Base-by-base conservation (phyloP, 805 yeast species). In the Peterozyma xylosa region DNA sequence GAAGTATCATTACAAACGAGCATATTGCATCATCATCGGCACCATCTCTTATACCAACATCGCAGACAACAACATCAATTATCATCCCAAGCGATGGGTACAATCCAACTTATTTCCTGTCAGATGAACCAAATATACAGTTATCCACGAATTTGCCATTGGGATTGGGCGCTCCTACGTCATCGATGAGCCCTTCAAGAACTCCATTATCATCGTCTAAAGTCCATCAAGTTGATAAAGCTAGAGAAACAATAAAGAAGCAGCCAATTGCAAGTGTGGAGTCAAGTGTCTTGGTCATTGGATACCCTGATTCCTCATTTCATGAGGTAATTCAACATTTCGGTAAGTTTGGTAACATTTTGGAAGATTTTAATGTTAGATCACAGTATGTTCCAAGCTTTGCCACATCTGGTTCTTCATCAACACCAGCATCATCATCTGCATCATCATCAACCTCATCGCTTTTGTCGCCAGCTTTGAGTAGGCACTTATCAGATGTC, bases 291-390 rank as follows among this genome's bases (percentile, higher is more conserved):
- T 64, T 90, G 29, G 87, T 91, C 2, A 88, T 85, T 63, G 98
- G 98, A 1, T 91, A 87, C 59, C 88, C 95, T 1, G 95, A 89
- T 54, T 70, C 78, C 2, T 71, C 81, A 50, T 78, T 95, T 9
- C 73, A 72, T 30, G 71, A 72, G 33, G 76, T 91, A 2, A 71
- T 91, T 34, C 75, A 76, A 42, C 86, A 80, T 59, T 91, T 89
- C 55, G 70, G 80, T 18, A 83, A 82, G 53, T 87, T 82, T 60
- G 98, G 98, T 16, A 71, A 70, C 27, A 79, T 91, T 35, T 59
- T 87, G 45, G 96, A 89, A 51, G 82, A 85, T 54, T 81, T 85
- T 53, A 80, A 80, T 34, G 50, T 37, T 21, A 21, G 34, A 10
- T 13, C 14, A 32, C 34, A 32, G 13, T n/a, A 16, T 9, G n/a